Base-by-base conservation (phyloP, 2,329 filamentous ascomycete genomes). In the Colletotrichum theobromicola region DNA sequence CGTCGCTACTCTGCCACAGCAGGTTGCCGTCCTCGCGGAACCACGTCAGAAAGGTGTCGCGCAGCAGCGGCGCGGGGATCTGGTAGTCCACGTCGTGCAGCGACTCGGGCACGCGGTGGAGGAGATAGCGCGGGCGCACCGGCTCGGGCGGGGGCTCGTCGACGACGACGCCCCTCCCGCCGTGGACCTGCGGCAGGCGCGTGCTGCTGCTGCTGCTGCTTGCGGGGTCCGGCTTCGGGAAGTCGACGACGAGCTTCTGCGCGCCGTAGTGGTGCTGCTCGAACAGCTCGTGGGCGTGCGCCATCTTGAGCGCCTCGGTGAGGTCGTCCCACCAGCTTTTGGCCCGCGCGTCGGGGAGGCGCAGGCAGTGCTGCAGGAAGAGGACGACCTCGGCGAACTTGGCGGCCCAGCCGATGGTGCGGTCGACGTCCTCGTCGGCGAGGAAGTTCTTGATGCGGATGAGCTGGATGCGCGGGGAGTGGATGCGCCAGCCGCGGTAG, bases 381-480 rank as follows among this genome's bases (percentile, higher is more conserved):
- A 82, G 78, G 21, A 78, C 77, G 15, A 87, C 78, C 70, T 83
- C 84, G 24, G 75, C 78, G 9, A 85, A 79, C 65, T 85, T 84
- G 13, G 75, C 62, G 2, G 83, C 77, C 83, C 88, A 90, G 57
- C 82, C 76, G 2, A 81, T 58, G 71, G 83, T 84, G 18, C 86
- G 83, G 70, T 87, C 83, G 7, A 80, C 77, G 76, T 91, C 87
- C 75, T 88, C 85, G 34, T 89, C 87, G 5, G 84, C 78, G 26
- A 91, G 85, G 75, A 89, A 91, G 76, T 85, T 86, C 64, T 79
- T 80, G 58, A 82, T 80, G 13, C 82, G 79, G 16, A 67, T 57
- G 55, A 84, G 79, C 57, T 81, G 73, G 35, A 86, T 78, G 35
- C 75, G 77, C 2, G 84, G 84, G 2, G 84, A 77, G 24, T 78